phyloP scores from a whole-genome alignment of 2,329 filamentous ascomycete genomes.

The Colletotrichum echinochloae region DNA sequence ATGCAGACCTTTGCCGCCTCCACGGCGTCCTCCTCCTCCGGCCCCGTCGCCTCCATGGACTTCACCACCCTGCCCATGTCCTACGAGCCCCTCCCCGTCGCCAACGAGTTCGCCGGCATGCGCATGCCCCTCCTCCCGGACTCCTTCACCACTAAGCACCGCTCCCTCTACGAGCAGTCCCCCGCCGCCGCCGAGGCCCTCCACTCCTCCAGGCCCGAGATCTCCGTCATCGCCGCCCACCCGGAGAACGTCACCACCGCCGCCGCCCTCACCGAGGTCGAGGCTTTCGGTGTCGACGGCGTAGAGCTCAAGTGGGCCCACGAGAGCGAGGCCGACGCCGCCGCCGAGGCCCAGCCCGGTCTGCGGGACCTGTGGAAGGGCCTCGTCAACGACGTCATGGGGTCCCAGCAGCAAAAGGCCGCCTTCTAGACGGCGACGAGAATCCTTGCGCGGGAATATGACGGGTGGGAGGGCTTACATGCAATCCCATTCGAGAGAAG shows the following conservation, averaged over 20 bases:
- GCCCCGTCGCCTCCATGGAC: slow-evolving; percentile 59
- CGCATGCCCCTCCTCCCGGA: slow-evolving; percentile 72
- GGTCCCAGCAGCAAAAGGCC: slow-evolving; percentile 38
- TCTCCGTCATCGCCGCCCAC: slow-evolving; percentile 68
- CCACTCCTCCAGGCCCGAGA: slow-evolving; percentile 57
- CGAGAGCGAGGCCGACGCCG: slow-evolving; percentile 45
- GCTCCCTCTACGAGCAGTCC: slow-evolving; percentile 52
- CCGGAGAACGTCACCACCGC: slow-evolving; percentile 64
- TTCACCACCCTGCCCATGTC: slow-evolving; percentile 64
- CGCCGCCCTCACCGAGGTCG: slow-evolving; percentile 67
- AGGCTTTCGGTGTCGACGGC: slow-evolving; percentile 68
- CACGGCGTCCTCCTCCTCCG: slow-evolving; percentile 51
- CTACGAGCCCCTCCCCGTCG: slow-evolving; percentile 46
- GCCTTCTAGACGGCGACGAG: not conserved
- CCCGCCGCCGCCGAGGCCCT: slow-evolving; percentile 53
- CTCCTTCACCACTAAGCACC: slow-evolving; percentile 61
- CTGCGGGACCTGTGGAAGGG: slow-evolving; percentile 68
- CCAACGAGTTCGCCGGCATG: slow-evolving; percentile 54
- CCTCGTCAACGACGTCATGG: slow-evolving; percentile 63
- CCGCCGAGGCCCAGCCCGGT: slow-evolving; percentile 51
- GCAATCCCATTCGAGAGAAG: not conserved
- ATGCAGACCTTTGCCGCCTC: slow-evolving; percentile 71
- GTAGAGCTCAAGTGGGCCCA: slow-evolving; percentile 67
- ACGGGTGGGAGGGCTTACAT: not conserved
- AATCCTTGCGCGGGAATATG: too few species aligned